Evolutionary conservation across 768 basidiomycete species (phyloP).

Genomic region (Boletus rubroflammeus): DNA sequence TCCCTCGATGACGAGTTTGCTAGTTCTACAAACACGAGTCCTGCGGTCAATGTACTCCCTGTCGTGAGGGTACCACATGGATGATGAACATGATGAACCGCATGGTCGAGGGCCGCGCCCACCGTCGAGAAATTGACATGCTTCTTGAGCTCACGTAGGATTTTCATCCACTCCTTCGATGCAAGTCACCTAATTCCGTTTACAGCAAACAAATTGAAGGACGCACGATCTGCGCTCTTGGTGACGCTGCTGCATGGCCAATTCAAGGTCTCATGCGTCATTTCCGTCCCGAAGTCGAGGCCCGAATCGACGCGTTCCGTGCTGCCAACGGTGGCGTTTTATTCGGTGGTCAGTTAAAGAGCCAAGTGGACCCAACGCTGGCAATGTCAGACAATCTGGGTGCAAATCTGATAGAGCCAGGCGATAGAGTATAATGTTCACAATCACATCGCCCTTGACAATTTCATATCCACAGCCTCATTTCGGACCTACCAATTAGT

Average conservation of each 20-base stretch:
- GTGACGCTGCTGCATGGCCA: constrained; percentile 98
- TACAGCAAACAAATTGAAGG: constrained; percentile 92
- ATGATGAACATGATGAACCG: constrained; percentile 99
- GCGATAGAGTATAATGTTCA: constrained; percentile 29
- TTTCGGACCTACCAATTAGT: neutral
- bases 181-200: neutral
- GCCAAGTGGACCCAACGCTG: constrained; percentile 62
- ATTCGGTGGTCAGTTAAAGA: constrained; percentile 79
- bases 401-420: constrained; percentile 39
- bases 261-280: constrained; percentile 97
- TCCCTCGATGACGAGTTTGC: constrained; percentile 4
- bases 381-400: constrained; percentile 78
- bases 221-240: constrained; percentile 94
- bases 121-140: constrained; percentile 97
- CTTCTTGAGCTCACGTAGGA: constrained; percentile 86
- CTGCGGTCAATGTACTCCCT: constrained; percentile 95
- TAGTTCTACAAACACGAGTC: constrained; percentile 99
- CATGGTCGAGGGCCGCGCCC: constrained; percentile 87
- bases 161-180: constrained; percentile 9
- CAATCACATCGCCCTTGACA: neutral
- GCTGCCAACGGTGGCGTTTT: constrained; percentile 75
- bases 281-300: constrained; percentile 94
- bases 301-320: constrained; percentile 76
- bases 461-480: constrained; percentile 5
- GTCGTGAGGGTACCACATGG: constrained; percentile 95